A percentile compares a stretch with the other conserved stretches of the same genome.
Conservation (phyloP, 192 early-diverging fungal species). For the Coemansia sp. region DNA sequence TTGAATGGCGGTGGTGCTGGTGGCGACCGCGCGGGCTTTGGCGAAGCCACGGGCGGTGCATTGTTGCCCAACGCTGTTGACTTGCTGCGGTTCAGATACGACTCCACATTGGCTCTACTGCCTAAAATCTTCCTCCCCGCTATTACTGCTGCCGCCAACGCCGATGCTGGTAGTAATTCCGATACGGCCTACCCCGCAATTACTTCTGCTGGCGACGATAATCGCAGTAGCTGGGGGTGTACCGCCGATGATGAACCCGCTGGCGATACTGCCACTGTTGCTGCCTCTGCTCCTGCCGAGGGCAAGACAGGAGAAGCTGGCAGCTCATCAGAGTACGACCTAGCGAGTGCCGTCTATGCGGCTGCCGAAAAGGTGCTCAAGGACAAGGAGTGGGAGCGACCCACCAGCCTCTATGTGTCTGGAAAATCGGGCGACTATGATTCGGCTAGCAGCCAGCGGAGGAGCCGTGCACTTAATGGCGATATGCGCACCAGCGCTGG, state of each 20-base stretch:
- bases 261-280: background rate
- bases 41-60: slow-evolving; percentile 2
- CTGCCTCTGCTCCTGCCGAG: background rate
- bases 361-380: slow-evolving; percentile 50
- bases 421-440: slow-evolving; percentile 2
- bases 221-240: background rate
- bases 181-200: background rate
- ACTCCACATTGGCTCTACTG: slow-evolving; percentile 26
- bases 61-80: slow-evolving; percentile 49
- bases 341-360: slow-evolving; percentile 43
- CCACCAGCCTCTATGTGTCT: slow-evolving; percentile 35
- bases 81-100: slow-evolving; percentile 39
- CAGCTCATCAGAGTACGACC: slow-evolving; percentile 25
- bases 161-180: background rate
- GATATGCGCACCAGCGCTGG: background rate
- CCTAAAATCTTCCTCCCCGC: slow-evolving; percentile 46
- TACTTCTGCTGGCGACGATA: background rate
- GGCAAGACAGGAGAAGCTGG: background rate
- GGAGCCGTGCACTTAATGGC: background rate
- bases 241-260: background rate
- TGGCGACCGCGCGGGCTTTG: slow-evolving; percentile 12
- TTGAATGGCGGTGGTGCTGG: slow-evolving; percentile 11
- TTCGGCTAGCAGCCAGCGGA: background rate
- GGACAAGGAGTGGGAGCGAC: slow-evolving; percentile 53
- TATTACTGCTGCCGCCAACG: background rate